Conservation (phyloP, 352 stramenopile genomes). For the Phytophthora pistaciae region DNA sequence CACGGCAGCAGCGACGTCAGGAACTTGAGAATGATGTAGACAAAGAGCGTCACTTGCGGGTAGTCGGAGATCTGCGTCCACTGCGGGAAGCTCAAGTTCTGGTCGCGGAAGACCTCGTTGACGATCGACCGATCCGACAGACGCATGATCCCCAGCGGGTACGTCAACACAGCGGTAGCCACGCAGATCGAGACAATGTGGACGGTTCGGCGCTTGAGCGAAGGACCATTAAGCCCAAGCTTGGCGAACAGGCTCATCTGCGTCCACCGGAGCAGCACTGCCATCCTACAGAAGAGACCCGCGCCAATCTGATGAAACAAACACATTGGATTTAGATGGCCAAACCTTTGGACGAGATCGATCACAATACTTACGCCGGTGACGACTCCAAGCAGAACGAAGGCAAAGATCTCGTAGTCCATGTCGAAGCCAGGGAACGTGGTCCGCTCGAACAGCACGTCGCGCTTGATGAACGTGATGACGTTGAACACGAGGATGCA, state of each 20-base stretch:
- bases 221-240: constrained; percentile 59
- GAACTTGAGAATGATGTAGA: constrained; percentile 87
- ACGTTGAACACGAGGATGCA: constrained; percentile 87
- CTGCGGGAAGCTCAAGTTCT: constrained; percentile 66
- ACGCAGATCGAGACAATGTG: constrained; percentile 75
- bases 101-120: constrained; percentile 84
- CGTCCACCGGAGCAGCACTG: constrained; percentile 56
- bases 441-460: constrained; percentile 85
- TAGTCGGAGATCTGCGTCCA: constrained; percentile 76
- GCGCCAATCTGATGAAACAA: constrained; percentile 53
- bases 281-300: constrained; percentile 72
- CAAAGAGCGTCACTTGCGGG: constrained; percentile 77
- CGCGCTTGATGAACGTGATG: constrained; percentile 80
- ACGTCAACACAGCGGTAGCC: constrained; percentile 69
- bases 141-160: constrained; percentile 79
- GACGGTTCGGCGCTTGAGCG: constrained; percentile 64
- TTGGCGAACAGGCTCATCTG: constrained; percentile 73
- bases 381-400: constrained; percentile 74
- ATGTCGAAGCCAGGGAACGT: constrained; percentile 86
- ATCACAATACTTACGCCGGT: constrained; percentile 59
- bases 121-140: constrained; percentile 81
- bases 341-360: neutral
- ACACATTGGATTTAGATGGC: neutral
- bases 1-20: constrained; percentile 79
- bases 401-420: constrained; percentile 85